These are phyloP conservation scores for Xerocomus brunneocitrinus DNA, from an alignment of 768 basidiomycete species.

Conservation along the genomic window DNA sequence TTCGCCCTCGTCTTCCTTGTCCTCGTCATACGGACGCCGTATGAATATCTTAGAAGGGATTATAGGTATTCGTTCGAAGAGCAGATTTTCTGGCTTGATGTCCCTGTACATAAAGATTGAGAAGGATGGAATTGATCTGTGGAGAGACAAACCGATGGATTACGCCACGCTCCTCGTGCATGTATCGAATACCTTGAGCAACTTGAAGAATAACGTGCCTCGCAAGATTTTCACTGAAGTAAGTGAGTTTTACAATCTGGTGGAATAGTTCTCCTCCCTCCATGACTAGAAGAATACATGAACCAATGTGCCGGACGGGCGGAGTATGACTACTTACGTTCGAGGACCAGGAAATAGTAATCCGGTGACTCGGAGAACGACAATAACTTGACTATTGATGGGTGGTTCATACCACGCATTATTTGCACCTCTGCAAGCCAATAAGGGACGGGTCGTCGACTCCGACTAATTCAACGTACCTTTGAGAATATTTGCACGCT, in stretches of 20 bases:
- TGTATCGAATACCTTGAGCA: conserved; percentile 86
- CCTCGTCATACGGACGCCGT: conserved; percentile 90
- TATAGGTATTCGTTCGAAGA: conserved; percentile 91
- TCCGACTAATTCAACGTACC: conserved; percentile 36
- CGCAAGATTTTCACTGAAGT: conserved; percentile 96
- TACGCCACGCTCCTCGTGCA: conserved; percentile 96
- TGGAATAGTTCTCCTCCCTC: conserved; percentile 98
- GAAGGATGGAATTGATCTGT: background rate
- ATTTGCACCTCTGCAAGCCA: conserved; percentile 85
- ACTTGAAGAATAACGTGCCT: conserved; percentile 97
- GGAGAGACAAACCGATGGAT: conserved; percentile 67
- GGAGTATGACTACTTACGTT: conserved; percentile 52
- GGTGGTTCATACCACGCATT: conserved; percentile 92
- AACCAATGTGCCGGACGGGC: conserved; percentile 3
- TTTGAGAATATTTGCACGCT: conserved; percentile 98
- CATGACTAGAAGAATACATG: conserved; percentile 59
- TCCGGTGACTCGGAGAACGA: conserved; percentile 91
- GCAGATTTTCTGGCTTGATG: conserved; percentile 96
- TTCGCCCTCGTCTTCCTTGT: conserved; percentile 98
- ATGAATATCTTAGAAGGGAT: conserved; percentile 74
- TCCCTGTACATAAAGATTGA: conserved; percentile 42
- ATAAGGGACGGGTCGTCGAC: conserved; percentile 1
- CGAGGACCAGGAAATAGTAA: conserved; percentile 91
- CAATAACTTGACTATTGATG: conserved; percentile 87
- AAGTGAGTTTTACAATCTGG: conserved; percentile 98